A percentile compares a stretch with the other conserved stretches of the same genome.
Conservation (phyloP, 208 protist genomes). For the Leishmania tropica region DNA sequence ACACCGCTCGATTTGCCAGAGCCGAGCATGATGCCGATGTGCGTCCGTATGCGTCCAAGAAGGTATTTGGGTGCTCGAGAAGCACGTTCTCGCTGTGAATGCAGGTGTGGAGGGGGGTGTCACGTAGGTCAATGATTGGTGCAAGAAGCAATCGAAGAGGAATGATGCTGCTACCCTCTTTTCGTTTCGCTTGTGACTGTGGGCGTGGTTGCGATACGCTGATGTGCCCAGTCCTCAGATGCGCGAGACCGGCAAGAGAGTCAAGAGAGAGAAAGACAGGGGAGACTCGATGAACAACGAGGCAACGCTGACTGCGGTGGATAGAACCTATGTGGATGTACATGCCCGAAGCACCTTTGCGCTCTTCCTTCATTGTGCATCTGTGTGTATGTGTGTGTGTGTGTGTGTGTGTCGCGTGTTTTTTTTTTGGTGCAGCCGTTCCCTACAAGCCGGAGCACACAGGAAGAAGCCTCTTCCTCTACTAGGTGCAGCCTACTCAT, state of each 20-base stretch:
- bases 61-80: background rate
- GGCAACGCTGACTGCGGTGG: background rate
- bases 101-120: background rate
- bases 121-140: background rate
- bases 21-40: conserved; percentile 67
- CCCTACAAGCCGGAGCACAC: background rate
- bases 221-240: background rate
- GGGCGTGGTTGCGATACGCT: background rate
- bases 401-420: background rate
- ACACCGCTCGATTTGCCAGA: conserved; percentile 85
- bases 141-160: background rate
- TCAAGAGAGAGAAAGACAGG: background rate
- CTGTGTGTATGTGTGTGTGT: conserved; percentile 2
- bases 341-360: background rate
- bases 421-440: background rate
- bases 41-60: conserved; percentile 6
- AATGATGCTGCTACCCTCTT: background rate
- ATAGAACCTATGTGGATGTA: background rate
- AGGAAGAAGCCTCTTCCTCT: background rate
- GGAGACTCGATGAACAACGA: background rate
- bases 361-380: background rate
- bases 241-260: background rate
- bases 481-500: background rate
- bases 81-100: background rate
- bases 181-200: too few species aligned